Percentiles rank a stretch among this genome's conserved stretches.
Conservation (phyloP, 192 early-diverging fungal species). For the Coemansia erecta region DNA sequence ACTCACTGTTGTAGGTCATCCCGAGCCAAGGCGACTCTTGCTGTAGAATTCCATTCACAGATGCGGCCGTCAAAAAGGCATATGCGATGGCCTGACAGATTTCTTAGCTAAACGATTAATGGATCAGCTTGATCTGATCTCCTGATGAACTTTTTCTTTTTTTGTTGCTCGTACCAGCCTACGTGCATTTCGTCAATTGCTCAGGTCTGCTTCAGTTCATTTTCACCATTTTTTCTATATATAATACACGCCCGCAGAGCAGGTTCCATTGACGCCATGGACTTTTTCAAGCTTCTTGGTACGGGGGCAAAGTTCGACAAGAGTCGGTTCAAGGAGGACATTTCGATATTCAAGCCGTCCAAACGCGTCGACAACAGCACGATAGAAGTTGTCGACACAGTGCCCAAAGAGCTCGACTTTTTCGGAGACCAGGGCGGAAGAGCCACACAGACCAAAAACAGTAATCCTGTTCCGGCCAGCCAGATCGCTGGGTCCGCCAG, state of each 20-base stretch:
- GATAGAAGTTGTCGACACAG: conserved; percentile 25
- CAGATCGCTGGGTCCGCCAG: conserved; percentile 49
- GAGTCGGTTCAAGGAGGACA: conserved; percentile 73
- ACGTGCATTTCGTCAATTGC: no score
- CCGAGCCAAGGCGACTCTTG: no score
- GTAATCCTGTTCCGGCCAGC: conserved; percentile 21
- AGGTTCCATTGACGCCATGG: conserved; percentile 44
- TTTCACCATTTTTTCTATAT: conserved; percentile 5
- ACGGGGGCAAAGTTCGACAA: conserved; percentile 88
- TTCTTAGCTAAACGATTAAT: no score
- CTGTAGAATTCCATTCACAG: no score
- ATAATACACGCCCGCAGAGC: no score
- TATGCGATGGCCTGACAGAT: no score
- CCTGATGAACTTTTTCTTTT: conserved; percentile 1
- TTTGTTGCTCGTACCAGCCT: no score
- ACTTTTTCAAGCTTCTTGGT: conserved; percentile 85
- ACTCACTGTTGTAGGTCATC: no score
- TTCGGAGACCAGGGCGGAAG: conserved; percentile 32
- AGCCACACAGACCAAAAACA: conserved; percentile 12
- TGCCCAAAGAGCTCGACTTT: conserved; percentile 46
- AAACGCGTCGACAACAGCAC: conserved; percentile 7
- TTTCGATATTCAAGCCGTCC: conserved; percentile 70
- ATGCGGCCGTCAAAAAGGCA: no score
- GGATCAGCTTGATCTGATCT: no score
- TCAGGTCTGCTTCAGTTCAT: no score